Percentiles rank a stretch among this genome's conserved stretches.
Evolutionary conservation across 164 flowering plant species (phyloP).

Genomic region (Chimonanthus praecox): DNA sequence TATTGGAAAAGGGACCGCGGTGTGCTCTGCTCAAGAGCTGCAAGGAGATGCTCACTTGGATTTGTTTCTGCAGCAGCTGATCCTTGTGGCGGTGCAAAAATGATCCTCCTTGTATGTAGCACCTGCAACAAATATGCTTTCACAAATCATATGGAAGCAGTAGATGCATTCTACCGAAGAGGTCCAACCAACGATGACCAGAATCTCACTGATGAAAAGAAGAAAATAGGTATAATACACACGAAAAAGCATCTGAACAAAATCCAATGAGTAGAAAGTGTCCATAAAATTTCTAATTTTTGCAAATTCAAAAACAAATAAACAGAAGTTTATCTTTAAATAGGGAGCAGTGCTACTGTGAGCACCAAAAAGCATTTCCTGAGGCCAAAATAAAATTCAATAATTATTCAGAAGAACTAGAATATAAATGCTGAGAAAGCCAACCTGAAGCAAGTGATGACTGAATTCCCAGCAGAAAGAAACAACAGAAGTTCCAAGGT

Average conservation of each 20-base stretch:
- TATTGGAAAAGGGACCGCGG: slow-evolving; percentile 64
- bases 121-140: slow-evolving; percentile 36
- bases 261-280: not conserved
- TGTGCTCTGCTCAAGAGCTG: slow-evolving; percentile 66
- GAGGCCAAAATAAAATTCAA: not conserved
- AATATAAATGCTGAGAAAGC: slow-evolving; percentile 6
- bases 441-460: slow-evolving; percentile 82
- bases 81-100: slow-evolving; percentile 94
- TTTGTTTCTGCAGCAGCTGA: slow-evolving; percentile 94
- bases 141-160: not conserved
- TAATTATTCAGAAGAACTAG: not conserved
- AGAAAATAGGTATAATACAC: not conserved
- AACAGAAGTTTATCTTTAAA: no score
- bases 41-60: slow-evolving; percentile 84
- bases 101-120: slow-evolving; percentile 65
- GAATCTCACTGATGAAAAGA: not conserved
- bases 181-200: not conserved
- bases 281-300: no score
- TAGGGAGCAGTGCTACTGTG: not conserved
- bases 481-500: slow-evolving; percentile 44
- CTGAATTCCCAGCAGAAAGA: slow-evolving; percentile 76
- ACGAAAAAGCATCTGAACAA: not conserved
- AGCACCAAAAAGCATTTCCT: not conserved
- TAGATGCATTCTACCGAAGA: not conserved
- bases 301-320: no score